phyloP scores from a whole-genome alignment of 805 yeast species.

The Metschnikowia similis region DNA sequence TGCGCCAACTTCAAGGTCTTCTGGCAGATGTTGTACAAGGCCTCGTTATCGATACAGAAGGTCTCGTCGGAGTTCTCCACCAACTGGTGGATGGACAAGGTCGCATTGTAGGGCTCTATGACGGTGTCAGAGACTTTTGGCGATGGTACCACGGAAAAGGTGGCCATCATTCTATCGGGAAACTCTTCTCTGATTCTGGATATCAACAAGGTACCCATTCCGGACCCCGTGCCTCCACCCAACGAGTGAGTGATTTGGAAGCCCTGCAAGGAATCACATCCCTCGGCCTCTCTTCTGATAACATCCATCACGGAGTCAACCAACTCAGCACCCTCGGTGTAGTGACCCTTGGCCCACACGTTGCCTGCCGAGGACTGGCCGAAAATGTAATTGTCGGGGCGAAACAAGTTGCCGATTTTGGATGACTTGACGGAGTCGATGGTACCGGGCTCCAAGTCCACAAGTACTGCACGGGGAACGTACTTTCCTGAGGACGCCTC shows the following conservation, averaged over 20 bases:
- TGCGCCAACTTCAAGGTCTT: slow-evolving; percentile 75
- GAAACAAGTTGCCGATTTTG: slow-evolving; percentile 76
- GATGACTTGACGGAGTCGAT: slow-evolving; percentile 81
- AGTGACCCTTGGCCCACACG: slow-evolving; percentile 96
- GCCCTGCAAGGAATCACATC: slow-evolving; percentile 89
- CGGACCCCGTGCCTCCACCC: slow-evolving; percentile 91
- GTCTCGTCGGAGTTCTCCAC: slow-evolving; percentile 91
- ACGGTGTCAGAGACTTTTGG: slow-evolving; percentile 91
- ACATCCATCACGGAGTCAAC: slow-evolving; percentile 87
- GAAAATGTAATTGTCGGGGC: slow-evolving; percentile 87
- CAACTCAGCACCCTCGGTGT: slow-evolving; percentile 94
- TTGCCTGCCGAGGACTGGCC: slow-evolving; percentile 94
- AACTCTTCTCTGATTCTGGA: slow-evolving; percentile 87
- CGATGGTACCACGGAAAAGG: slow-evolving; percentile 89
- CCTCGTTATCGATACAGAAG: slow-evolving; percentile 93
- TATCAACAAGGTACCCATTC: slow-evolving; percentile 88
- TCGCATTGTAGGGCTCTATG: slow-evolving; percentile 92
- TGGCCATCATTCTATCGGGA: slow-evolving; percentile 94
- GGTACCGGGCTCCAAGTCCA: slow-evolving; percentile 93
- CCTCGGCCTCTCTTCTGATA: slow-evolving; percentile 90
- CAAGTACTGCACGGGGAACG: slow-evolving; percentile 90
- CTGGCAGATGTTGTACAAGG: slow-evolving; percentile 84
- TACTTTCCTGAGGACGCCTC: slow-evolving; percentile 85
- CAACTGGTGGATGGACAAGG: slow-evolving; percentile 84
- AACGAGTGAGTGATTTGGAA: slow-evolving; percentile 70